Evolutionary conservation across 164 flowering plant genomes (phyloP), one percentile per base, ranked within the genome.

Genomic region (Cinnamomum chago): DNA sequence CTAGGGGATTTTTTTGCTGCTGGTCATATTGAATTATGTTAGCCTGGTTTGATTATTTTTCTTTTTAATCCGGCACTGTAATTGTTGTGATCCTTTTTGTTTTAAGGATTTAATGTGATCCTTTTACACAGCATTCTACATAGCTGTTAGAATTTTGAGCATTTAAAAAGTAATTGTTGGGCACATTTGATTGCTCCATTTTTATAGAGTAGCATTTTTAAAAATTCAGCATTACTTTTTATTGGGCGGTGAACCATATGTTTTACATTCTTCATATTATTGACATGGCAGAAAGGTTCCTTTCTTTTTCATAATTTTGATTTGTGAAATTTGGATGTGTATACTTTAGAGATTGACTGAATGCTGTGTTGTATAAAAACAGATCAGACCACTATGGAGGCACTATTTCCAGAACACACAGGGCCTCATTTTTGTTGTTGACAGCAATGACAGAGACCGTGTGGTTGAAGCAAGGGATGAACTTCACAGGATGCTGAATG

Each of bases 401-500:
- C 79, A 78, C 69, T 78, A 78, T 78, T 78, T 76, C 75, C 79
- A 76, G 33, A 76, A 76, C 33, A 76, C 79, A 24, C 79, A 77
- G 72, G 79, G 79, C 22, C 79, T 77, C 60, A 77, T 77, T 13
- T 77, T 77, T 68, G 79, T 77, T 62, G 79, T 77, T 58, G 79
- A 77, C 72, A 77, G 79, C 79, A 77, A 77, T 72, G 79, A 77
- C 47, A 76, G 79, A 72, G 79, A 76, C 30, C 79, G 79, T 66
- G 71, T 72, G 18, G 75, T 76, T 55, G 79, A 76, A 27, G 79
- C 79, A 20, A 73, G 80, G 73, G 80, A 78, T 70, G 80, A 78
- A 58, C 80, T 78, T 40, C 80, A 78, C 73, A 74, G 80, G 73
- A 78, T 78, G 80, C 76, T 78, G 23, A 78, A 78, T 65, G 80